Evolutionary conservation across 768 basidiomycete species (phyloP), one percentile per base, ranked within the genome.

Genomic region (Suillus discolor): DNA sequence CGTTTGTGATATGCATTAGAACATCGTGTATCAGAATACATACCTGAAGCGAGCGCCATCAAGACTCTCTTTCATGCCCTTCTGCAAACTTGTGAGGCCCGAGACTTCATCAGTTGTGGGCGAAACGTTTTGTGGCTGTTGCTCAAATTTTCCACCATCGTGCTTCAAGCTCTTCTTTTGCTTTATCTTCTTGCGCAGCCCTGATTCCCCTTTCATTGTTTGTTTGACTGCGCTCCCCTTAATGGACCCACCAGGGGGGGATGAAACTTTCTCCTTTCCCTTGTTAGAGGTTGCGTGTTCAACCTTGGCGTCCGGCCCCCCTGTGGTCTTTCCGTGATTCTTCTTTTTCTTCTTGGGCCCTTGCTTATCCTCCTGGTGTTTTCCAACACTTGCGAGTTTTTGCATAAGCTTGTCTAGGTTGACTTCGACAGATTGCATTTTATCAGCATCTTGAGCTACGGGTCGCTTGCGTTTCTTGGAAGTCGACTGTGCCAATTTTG

Each of bases 31-130:
- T 11, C 42, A 49, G 23, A 36, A 51, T 63, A 62, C 83, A 71
- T 55, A 91, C 94, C 94, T 86, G 76, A 96, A 96, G 31, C 89
- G 87, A n/a, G 95, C 94, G 0, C 95, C 93, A 65, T 92, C 88
- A 64, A 96, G 77, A 69, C 86, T 93, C 62, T 89, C 82, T 76
- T 87, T 94, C 87, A 97, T 91, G 23, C 76, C 81, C 60, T 83
- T 84, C 74, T 97, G 96, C 69, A 97, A 79, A 2, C 83, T 77
- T 8, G 95, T 96, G 63, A 96, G 78, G 25, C 76, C 74, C 25
- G 71, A 38, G 39, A 71, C 62, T 42, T 62, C 66, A 4, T 68
- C 69, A 53, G 63, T 25, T 42, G 54, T 53, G n/a, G 62, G 25
- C 41, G 74, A 57, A 45, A 62, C 65, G 39, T 69, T 70, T 6